phyloP scores from a whole-genome alignment of 2,329 filamentous ascomycete species.

The Lachnellula cervina region DNA sequence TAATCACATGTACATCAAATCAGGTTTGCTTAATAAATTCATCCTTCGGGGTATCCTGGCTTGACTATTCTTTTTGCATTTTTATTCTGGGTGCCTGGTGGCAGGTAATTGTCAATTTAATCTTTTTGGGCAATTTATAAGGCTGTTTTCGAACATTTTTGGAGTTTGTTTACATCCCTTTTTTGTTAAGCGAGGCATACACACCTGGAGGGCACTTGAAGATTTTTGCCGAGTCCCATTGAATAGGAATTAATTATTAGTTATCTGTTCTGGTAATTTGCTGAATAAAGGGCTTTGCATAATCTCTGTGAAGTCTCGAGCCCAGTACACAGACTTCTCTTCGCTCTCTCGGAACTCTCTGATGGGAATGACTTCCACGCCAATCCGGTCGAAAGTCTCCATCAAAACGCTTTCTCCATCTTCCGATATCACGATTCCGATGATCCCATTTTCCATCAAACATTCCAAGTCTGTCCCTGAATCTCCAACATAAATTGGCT shows the following conservation, averaged over 20 bases:
- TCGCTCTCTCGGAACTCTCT: conserved; percentile 7
- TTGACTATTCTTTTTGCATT: no score
- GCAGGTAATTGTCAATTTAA: no score
- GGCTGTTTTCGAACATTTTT: no score
- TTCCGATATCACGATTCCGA: conserved; percentile 22
- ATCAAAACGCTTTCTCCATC: conserved; percentile 17
- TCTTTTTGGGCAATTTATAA: no score
- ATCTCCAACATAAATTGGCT: conserved; percentile 29
- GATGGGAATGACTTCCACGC: conserved; percentile 12
- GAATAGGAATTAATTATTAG: background rate
- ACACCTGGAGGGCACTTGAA: background rate
- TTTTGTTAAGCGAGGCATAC: no score
- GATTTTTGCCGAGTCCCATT: background rate
- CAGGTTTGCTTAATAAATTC: no score
- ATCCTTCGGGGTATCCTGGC: no score
- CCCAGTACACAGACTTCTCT: conserved; percentile 16
- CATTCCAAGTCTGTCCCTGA: conserved; percentile 30
- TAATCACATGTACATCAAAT: background rate
- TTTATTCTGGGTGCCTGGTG: no score
- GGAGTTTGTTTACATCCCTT: no score
- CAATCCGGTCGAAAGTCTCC: conserved; percentile 16
- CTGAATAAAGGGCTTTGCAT: conserved; percentile 10
- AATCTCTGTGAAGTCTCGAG: conserved; percentile 23
- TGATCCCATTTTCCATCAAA: conserved; percentile 18
- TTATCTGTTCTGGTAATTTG: no score